Base-by-base conservation (phyloP, 2,329 filamentous ascomycete genomes). In the Thelonectria rubi region DNA sequence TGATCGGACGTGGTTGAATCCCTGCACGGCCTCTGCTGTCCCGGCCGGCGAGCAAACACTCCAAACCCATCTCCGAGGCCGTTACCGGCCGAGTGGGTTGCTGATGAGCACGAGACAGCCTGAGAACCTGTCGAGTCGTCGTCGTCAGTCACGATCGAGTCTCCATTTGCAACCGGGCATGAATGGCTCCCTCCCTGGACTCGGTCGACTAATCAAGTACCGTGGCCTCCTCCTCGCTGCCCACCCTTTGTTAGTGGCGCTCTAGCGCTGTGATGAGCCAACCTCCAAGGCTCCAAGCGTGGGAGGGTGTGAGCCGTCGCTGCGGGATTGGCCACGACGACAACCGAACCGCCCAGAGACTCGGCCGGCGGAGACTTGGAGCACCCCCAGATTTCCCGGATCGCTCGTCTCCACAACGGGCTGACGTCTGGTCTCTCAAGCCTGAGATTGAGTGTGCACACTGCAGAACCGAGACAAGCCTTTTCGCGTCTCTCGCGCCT, bases 321-420 rank as follows among this genome's bases (percentile, higher is more conserved):
- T 15, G 55, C 48, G 48, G 61, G 43, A 66, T 62, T 58, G 47
- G 55, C 43, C 34, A 40, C 26, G 20, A 40, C 54, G 63, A 43
- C 54, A 49, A 14, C 14, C 32, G 32, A 24, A 24, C 24, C 24
- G 58, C 55, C 57, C 51, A 69, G 65, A 50, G 57, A 54, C 60
- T 64, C 63, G 64, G 52, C 65, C 68, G 59, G 62, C 46, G 53
- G 59, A 43, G 52, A 55, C 48, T 21, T 55, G 60, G 50, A 48
- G 30, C 63, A 61, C 64, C 69, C 42, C 69, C 66, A 32, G 68
- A 67, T 66, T 71, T 57, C 46, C 43, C 64, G 65, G 48, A 54
- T 60, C 51, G 47, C 14, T 34, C 59, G 65, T 46, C 65, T 60
- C 70, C 70, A 72, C 68, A 69, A 58, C 63, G 67, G 42, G 69